Conservation (phyloP, 441 rosid species). For the Breynia disticha region DNA sequence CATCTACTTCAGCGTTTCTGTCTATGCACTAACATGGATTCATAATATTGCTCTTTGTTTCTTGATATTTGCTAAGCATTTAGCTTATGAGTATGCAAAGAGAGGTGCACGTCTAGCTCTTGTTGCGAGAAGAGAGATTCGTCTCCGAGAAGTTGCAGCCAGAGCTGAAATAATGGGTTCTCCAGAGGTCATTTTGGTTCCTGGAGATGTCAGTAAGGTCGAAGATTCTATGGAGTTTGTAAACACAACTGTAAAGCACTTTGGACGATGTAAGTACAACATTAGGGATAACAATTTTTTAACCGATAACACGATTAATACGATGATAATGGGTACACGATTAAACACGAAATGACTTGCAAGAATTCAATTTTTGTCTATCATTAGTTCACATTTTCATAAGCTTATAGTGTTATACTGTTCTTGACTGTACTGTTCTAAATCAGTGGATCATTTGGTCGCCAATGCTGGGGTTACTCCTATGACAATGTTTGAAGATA, state of each 20-base stretch:
- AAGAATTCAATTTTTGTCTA: too few relatives aligned
- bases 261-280: constrained; percentile 30
- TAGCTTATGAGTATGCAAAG: constrained; percentile 35
- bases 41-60: not conserved
- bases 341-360: too few relatives aligned
- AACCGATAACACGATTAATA: too few relatives aligned
- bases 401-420: too few relatives aligned
- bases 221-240: constrained; percentile 32
- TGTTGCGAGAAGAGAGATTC: constrained; percentile 32
- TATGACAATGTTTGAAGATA: constrained; percentile 31
- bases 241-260: constrained; percentile 27
- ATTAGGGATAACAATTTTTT: too few relatives aligned
- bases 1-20: not conserved
- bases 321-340: too few relatives aligned
- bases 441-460: constrained; percentile 42
- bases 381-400: too few relatives aligned
- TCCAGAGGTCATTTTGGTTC: constrained; percentile 25
- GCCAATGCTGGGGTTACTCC: constrained; percentile 34
- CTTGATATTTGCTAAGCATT: constrained; percentile 17
- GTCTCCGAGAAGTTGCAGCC: constrained; percentile 26
- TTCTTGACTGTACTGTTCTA: too few relatives aligned
- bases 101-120: constrained; percentile 39
- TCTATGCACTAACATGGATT: too few relatives aligned
- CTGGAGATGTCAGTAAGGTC: constrained; percentile 31
- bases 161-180: constrained; percentile 30